Evolutionary conservation across 768 basidiomycete genomes (phyloP).

Genomic region (Hygrocybe punicea): DNA sequence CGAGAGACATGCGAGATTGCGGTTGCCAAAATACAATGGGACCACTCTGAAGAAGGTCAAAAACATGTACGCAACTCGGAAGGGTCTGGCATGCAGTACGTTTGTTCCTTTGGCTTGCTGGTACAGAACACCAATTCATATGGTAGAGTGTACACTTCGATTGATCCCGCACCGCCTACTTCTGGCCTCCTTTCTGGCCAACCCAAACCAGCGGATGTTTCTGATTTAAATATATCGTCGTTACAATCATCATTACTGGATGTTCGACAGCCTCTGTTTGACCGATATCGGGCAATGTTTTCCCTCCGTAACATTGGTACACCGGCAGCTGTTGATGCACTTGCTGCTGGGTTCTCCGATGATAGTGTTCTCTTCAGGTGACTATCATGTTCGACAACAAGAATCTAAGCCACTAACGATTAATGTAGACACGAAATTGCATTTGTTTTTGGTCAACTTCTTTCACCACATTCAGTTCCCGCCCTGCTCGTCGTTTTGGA

Average conservation of each 20-base stretch:
- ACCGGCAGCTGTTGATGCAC: conserved; percentile 79
- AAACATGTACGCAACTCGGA: conserved; percentile 38
- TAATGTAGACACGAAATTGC: conserved; percentile 89
- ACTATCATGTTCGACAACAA: conserved; percentile 20
- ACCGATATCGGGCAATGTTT: conserved; percentile 98
- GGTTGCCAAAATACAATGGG: conserved; percentile 91
- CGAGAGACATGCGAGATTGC: conserved; percentile 98
- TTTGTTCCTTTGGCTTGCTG: not conserved
- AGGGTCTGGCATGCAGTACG: not conserved
- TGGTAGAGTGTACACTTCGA: conserved; percentile 68
- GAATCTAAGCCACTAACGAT: not conserved
- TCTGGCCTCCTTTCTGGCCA: conserved; percentile 57
- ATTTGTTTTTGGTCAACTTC: conserved; percentile 95
- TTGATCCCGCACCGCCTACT: conserved; percentile 85
- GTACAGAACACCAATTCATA: not conserved
- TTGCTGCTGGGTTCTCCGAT: conserved; percentile 87
- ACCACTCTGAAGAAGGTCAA: conserved; percentile 70
- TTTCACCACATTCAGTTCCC: conserved; percentile 85
- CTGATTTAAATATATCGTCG: conserved; percentile 45
- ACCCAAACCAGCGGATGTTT: conserved; percentile 49
- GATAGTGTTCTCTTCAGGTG: conserved; percentile 92
- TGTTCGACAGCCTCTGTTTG: conserved; percentile 68
- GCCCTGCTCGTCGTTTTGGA: conserved; percentile 76
- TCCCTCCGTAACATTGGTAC: conserved; percentile 91
- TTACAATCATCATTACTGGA: conserved; percentile 67